Percentiles rank a stretch among this genome's conserved stretches.
Evolutionary conservation across 495 filamentous ascomycete genomes (phyloP).

Genomic region (Chlorociboria aeruginascens): DNA sequence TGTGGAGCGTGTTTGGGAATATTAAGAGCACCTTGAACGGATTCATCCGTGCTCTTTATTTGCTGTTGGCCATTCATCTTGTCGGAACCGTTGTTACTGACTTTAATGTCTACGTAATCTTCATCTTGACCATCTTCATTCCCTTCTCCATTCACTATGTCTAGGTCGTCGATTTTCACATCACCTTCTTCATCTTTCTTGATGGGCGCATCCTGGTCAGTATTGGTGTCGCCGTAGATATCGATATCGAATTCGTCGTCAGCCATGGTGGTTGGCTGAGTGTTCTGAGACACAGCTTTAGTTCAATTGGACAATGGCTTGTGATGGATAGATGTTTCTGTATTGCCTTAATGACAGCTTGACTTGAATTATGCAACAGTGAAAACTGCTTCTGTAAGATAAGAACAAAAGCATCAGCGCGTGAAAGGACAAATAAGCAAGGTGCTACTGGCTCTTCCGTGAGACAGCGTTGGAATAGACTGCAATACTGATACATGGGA

Average conservation of each 20-base stretch:
- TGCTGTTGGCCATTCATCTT: conserved; percentile 28
- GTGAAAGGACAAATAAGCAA: conserved; percentile 9
- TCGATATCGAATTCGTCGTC: conserved; percentile 98
- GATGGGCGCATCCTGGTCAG: conserved; percentile 16
- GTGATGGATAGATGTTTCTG: conserved; percentile 11
- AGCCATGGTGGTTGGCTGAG: conserved; percentile 48
- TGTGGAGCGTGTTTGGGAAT: conserved; percentile 38
- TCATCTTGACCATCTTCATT: conserved; percentile 25
- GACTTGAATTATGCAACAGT: conserved; percentile 10
- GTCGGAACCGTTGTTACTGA: conserved; percentile 25
- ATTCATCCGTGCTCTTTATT: conserved; percentile 36
- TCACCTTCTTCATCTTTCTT: conserved; percentile 30
- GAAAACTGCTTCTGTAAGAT: conserved; percentile 15
- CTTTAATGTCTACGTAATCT: conserved; percentile 32
- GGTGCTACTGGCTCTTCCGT: neutral
- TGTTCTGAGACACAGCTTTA: conserved; percentile 4
- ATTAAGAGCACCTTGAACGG: conserved; percentile 25
- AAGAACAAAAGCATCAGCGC: conserved; percentile 17
- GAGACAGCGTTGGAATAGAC: conserved; percentile 1
- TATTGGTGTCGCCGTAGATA: conserved; percentile 77
- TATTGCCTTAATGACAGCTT: conserved; percentile 16
- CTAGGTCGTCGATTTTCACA: conserved; percentile 34
- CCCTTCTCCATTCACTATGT: conserved; percentile 21
- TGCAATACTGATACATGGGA: conserved; percentile 20
- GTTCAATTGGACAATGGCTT: neutral